Evolutionary conservation across 2,329 filamentous ascomycete species (phyloP).

Genomic region (Rhynchosporium agropyri): DNA sequence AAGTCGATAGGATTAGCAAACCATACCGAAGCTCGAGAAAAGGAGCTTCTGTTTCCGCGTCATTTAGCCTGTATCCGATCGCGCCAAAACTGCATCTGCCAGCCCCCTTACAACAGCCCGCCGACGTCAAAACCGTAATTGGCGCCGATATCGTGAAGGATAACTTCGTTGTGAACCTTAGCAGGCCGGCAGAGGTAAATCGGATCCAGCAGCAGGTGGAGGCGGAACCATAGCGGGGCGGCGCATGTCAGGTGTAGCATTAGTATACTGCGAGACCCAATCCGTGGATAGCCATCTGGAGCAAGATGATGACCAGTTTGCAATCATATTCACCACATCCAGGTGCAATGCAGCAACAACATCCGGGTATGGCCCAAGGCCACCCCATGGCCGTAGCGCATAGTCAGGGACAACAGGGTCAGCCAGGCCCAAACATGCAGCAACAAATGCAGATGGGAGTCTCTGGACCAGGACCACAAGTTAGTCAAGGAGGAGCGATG

Average conservation of each 20-base stretch:
- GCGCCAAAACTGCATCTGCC: conserved; percentile 27
- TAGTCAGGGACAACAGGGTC: conserved; percentile 69
- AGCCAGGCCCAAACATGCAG: conserved; percentile 63
- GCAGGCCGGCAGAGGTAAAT: conserved; percentile 31
- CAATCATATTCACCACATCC: conserved; percentile 72
- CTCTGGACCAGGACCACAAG: conserved; percentile 69
- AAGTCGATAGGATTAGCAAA: conserved; percentile 6
- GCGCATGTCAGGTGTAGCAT: conserved; percentile 37
- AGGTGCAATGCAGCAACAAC: conserved; percentile 65
- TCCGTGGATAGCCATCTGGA: conserved; percentile 52
- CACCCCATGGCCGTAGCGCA: conserved; percentile 58
- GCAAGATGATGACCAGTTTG: conserved; percentile 72
- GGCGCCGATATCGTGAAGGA: conserved; percentile 13
- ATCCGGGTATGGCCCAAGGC: conserved; percentile 66
- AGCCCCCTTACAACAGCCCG: conserved; percentile 18
- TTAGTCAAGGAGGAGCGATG: conserved; percentile 69
- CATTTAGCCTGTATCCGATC: conserved; percentile 36
- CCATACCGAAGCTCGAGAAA: conserved; percentile 15
- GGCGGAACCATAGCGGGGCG: conserved; percentile 37
- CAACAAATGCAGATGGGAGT: conserved; percentile 71
- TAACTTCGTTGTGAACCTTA: conserved; percentile 21
- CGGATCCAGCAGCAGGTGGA: conserved; percentile 52
- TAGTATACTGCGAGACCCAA: conserved; percentile 58
- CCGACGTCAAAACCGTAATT: conserved; percentile 22
- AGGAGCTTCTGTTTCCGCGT: conserved; percentile 23